Percentiles rank a stretch among this genome's conserved stretches.
These are phyloP conservation scores for Lactarius sp. DNA, from an alignment of 768 basidiomycete genomes.

Conservation along the genomic window DNA sequence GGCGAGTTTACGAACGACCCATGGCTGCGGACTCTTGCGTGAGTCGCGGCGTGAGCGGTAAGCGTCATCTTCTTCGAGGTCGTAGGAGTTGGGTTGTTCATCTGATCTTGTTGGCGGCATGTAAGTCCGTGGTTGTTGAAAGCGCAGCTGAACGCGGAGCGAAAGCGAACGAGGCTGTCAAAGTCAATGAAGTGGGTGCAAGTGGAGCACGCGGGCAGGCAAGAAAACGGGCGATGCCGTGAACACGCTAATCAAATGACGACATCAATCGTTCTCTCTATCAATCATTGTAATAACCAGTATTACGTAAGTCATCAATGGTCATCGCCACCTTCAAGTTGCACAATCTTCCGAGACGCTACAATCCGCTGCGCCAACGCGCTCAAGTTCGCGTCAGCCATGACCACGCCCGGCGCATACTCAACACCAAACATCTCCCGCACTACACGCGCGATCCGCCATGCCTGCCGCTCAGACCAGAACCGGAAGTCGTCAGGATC, in stretches of 20 bases:
- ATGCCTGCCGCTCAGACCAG: conserved; percentile 88
- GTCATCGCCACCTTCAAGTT: not conserved
- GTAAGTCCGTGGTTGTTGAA: not conserved
- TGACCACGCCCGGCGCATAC: conserved; percentile 81
- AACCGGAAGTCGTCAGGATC: conserved; percentile 94
- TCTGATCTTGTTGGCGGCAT: not conserved
- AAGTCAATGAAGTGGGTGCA: no score
- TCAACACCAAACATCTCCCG: conserved; percentile 84
- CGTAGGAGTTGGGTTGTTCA: not conserved
- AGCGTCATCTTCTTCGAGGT: not conserved
- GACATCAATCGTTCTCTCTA: not conserved
- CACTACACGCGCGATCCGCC: conserved; percentile 76
- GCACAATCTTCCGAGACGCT: conserved; percentile 51
- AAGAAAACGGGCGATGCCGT: not conserved
- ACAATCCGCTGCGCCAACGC: conserved; percentile 79
- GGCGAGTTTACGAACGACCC: conserved; percentile 67
- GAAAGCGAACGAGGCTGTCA: no score
- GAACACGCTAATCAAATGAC: not conserved
- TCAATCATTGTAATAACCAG: not conserved
- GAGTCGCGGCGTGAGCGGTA: conserved; percentile 6
- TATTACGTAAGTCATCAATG: no score
- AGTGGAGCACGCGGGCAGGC: no score
- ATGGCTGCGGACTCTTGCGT: conserved; percentile 53
- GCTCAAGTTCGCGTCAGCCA: conserved; percentile 92
- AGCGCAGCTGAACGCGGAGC: not conserved